phyloP scores from a whole-genome alignment of 495 filamentous ascomycete genomes.

The Aspergillus incahuasiensis region DNA sequence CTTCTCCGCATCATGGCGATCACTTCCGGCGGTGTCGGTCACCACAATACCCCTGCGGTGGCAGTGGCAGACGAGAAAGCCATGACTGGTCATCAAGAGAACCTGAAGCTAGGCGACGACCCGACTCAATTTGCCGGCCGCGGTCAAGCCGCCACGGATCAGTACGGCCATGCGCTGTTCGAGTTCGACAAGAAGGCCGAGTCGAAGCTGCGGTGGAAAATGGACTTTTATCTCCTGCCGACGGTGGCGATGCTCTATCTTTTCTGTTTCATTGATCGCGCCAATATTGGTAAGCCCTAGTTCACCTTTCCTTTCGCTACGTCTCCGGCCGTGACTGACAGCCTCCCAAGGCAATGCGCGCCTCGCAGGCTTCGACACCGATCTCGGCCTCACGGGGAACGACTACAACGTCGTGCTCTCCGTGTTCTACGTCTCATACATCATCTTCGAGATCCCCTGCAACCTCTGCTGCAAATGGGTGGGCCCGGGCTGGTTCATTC shows the following conservation, averaged over 20 bases:
- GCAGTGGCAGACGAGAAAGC: slow-evolving; percentile 22
- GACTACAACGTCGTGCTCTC: slow-evolving; percentile 65
- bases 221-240: slow-evolving; percentile 45
- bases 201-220: slow-evolving; percentile 43
- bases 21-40: too few relatives aligned
- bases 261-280: slow-evolving; percentile 54
- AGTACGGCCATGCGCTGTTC: slow-evolving; percentile 52
- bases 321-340: background rate
- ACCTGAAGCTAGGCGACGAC: slow-evolving; percentile 1
- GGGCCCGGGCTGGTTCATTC: slow-evolving; percentile 49
- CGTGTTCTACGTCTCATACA: slow-evolving; percentile 69
- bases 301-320: background rate
- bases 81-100: slow-evolving; percentile 10
- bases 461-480: slow-evolving; percentile 55
- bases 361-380: slow-evolving; percentile 37
- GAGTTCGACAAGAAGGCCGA: slow-evolving; percentile 58
- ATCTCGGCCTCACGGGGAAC: slow-evolving; percentile 48
- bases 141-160: slow-evolving; percentile 57
- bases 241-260: slow-evolving; percentile 47
- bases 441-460: slow-evolving; percentile 72
- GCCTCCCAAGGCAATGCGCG: slow-evolving; percentile 31
- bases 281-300: slow-evolving; percentile 58
- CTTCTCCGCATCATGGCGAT: background rate
- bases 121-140: slow-evolving; percentile 38
- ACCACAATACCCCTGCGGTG: too few relatives aligned